A percentile compares a stretch with the other conserved stretches of the same genome.
Evolutionary conservation across 2,329 filamentous ascomycete species (phyloP).

Genomic region (Coniochaeta pulveracea): DNA sequence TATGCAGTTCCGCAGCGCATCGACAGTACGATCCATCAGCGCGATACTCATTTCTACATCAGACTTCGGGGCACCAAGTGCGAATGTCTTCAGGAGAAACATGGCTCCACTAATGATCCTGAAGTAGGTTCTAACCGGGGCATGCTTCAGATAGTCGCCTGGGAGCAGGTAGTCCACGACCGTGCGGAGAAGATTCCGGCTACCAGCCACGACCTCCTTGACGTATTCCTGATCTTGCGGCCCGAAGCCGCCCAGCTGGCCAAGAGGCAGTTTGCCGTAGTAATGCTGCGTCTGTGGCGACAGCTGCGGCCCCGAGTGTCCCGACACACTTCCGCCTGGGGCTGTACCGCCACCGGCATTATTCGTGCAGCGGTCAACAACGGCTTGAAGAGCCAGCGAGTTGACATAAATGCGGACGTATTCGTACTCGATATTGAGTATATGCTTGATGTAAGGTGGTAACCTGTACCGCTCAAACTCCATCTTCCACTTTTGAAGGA

Average conservation of each 20-base stretch:
- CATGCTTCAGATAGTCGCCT: constrained; percentile 67
- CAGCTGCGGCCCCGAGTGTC: constrained; percentile 26
- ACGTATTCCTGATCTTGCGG: constrained; percentile 61
- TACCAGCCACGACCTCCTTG: constrained; percentile 66
- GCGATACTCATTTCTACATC: constrained; percentile 67
- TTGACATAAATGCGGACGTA: constrained; percentile 94
- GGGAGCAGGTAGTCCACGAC: constrained; percentile 69
- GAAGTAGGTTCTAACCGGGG: constrained; percentile 76
- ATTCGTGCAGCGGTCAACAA: constrained; percentile 83
- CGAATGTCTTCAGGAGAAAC: constrained; percentile 77
- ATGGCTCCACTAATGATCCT: constrained; percentile 78
- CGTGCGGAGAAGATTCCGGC: constrained; percentile 62
- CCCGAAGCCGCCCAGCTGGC: constrained; percentile 52
- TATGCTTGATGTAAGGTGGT: constrained; percentile 56
- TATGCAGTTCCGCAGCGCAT: constrained; percentile 64
- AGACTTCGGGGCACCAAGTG: constrained; percentile 65
- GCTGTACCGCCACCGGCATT: constrained; percentile 41
- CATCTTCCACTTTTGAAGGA: constrained; percentile 66
- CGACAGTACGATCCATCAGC: constrained; percentile 64
- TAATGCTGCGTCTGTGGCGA: constrained; percentile 56
- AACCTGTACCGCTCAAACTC: constrained; percentile 72
- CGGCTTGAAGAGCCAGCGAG: constrained; percentile 84
- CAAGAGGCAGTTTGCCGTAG: constrained; percentile 52
- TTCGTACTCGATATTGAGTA: constrained; percentile 89
- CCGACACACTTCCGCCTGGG: constrained; percentile 20